Base-by-base conservation (phyloP, 164 flowering plant species). In the Piper longum region DNA sequence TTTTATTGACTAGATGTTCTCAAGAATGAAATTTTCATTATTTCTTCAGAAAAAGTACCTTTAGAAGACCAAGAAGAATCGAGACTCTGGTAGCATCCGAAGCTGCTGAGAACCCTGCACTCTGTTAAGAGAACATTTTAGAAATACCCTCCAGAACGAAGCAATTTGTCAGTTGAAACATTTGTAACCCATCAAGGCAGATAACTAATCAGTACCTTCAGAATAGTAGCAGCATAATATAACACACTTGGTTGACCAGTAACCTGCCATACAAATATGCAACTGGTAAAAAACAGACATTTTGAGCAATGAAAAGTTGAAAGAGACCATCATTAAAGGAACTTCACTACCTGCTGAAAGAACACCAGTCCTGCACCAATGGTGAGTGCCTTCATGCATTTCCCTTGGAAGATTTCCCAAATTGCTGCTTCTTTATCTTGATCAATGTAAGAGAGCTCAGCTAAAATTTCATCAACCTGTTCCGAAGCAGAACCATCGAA, bases 161-260 rank as follows among this genome's bases (percentile, higher is more conserved):
- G 51, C 59, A 19, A 9, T 18, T 41, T 18, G 61, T 26, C 54
- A 18, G 8, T 45, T 51, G 7, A 6, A 64, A 64, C 17, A 51
- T 45, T 40, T 51, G 42, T 7, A 68, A 42, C 36, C 14, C 52
- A 64, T 44, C 16, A 63, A 41, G 42, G 14, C 42, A 54, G 54
- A 52, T 18, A 39, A 56, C 61, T 44, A 65, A 66, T 7, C 63
- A 39, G 19, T 54, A 90, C 97, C 97, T 95, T 81, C 66, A 95
- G 80, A 73, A 95, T 91, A 40, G 95, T 73, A 66, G 90, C 88
- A 62, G 99, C 99, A 82, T 95, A 95, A 70, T 95, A 95, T 17
- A 95, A 76, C 18, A 95, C 97, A 80, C 99, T 95, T 56, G 97
- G 99, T 71, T 95, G 99, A 68, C 99, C 99, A 18, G 99, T 95